Conservation (phyloP, 2,329 filamentous ascomycete genomes). For the Cyphellophora attinorum region DNA sequence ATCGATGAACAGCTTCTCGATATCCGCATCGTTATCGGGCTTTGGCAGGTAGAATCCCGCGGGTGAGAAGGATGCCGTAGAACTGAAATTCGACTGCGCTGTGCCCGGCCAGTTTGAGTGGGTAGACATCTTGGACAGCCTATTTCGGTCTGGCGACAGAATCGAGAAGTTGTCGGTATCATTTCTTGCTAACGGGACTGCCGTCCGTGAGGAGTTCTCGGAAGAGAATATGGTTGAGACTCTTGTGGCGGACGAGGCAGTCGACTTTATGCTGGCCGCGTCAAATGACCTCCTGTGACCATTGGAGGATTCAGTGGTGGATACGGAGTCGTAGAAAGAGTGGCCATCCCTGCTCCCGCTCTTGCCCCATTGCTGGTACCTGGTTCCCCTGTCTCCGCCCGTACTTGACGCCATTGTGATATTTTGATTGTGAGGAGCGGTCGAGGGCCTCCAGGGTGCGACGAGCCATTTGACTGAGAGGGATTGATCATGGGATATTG, state of each 20-base stretch:
- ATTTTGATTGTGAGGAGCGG: constrained; percentile 46
- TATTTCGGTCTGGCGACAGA: constrained; percentile 27
- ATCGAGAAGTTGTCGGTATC: constrained; percentile 21
- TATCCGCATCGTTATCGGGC: constrained; percentile 69
- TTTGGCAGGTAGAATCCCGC: constrained; percentile 56
- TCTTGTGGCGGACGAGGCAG: constrained; percentile 49
- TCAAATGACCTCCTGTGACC: constrained; percentile 52
- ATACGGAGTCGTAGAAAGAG: constrained; percentile 55
- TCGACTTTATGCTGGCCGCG: constrained; percentile 55
- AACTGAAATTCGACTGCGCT: constrained; percentile 36
- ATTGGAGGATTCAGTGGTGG: constrained; percentile 40
- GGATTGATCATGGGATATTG: constrained; percentile 71
- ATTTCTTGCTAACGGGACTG: constrained; percentile 19
- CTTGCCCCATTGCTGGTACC: constrained; percentile 68
- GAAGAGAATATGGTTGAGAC: constrained; percentile 48
- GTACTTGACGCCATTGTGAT: constrained; percentile 62
- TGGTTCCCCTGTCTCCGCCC: constrained; percentile 58
- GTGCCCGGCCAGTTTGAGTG: constrained; percentile 33
- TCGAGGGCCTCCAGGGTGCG: constrained; percentile 52
- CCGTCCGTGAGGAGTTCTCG: constrained; percentile 38
- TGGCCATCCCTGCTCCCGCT: constrained; percentile 47
- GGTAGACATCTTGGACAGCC: constrained; percentile 29
- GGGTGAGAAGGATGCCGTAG: constrained; percentile 39
- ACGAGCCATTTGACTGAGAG: constrained; percentile 38
- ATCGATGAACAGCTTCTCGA: constrained; percentile 84